Evolutionary conservation across 768 basidiomycete species (phyloP).

Genomic region (Neoboletus subvelutipes): DNA sequence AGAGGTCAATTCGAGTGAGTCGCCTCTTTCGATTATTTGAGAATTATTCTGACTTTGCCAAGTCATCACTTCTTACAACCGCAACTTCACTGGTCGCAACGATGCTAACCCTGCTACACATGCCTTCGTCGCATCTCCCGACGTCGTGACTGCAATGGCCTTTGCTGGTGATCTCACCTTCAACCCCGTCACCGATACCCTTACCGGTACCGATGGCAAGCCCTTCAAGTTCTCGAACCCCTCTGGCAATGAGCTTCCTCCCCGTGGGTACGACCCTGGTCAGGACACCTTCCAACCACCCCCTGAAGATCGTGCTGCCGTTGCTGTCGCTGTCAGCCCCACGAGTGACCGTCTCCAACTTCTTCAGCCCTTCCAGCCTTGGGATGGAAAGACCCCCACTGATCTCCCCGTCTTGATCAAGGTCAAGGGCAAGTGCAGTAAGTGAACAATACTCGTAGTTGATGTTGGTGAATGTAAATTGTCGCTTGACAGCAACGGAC

Average conservation of each 20-base stretch:
- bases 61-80: conserved; percentile 99
- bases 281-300: conserved; percentile 97
- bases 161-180: conserved; percentile 94
- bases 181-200: conserved; percentile 92
- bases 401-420: conserved; percentile 96
- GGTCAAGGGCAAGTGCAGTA: conserved; percentile 98
- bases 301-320: conserved; percentile 77
- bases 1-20: conserved; percentile 90
- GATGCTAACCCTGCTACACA: conserved; percentile 99
- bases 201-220: conserved; percentile 90
- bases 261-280: conserved; percentile 94
- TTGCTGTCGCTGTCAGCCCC: conserved; percentile 84
- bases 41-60: conserved; percentile 1
- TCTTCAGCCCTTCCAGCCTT: conserved; percentile 83
- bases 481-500: conserved; percentile 61
- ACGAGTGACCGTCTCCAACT: conserved; percentile 89
- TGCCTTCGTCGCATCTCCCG: conserved; percentile 91
- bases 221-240: conserved; percentile 97
- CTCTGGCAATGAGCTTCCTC: conserved; percentile 88
- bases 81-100: conserved; percentile 99
- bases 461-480: background rate
- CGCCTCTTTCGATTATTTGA: background rate
- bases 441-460: conserved; percentile 31
- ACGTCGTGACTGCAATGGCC: conserved; percentile 94
- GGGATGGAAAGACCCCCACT: conserved; percentile 90